Percentiles rank a stretch among this genome's conserved stretches.
phyloP scores from a whole-genome alignment of 768 basidiomycete genomes.

The Tubosaeta brunneosetosa region DNA sequence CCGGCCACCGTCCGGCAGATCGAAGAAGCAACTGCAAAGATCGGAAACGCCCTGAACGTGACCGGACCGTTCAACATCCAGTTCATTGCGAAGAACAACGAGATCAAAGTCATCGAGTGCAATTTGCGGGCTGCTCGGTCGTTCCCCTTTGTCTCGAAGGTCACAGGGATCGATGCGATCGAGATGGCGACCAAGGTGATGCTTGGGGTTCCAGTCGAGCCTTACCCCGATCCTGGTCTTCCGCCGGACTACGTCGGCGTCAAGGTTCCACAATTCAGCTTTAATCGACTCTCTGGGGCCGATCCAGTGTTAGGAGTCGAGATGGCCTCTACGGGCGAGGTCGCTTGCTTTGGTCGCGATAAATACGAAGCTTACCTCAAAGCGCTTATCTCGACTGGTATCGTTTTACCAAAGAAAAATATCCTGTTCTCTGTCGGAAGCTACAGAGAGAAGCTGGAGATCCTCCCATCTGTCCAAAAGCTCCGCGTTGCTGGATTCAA shows the following conservation, averaged over 20 bases:
- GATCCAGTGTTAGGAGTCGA: conserved; percentile 98
- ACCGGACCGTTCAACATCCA: conserved; percentile 99
- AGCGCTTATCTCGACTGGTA: conserved; percentile 94
- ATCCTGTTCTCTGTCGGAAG: conserved; percentile 95
- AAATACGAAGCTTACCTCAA: conserved; percentile 99
- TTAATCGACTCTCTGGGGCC: conserved; percentile 92
- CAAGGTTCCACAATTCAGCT: conserved; percentile 99
- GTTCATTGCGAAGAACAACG: conserved; percentile 99
- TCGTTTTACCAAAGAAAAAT: conserved; percentile 93
- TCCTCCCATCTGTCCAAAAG: conserved; percentile 93
- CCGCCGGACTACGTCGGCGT: conserved; percentile 95
- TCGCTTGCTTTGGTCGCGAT: conserved; percentile 96
- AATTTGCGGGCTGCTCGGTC: conserved; percentile 96
- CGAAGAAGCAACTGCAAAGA: conserved; percentile 95
- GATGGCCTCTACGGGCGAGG: conserved; percentile 99
- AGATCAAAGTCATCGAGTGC: conserved; percentile 99
- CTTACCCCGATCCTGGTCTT: conserved; percentile 85
- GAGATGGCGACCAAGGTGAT: conserved; percentile 99
- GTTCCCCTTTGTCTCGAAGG: conserved; percentile 98
- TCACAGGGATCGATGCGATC: conserved; percentile 95
- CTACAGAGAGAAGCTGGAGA: conserved; percentile 95
- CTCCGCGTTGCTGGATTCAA: conserved; percentile 90
- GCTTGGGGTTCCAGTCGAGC: conserved; percentile 82
- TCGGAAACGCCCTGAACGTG: conserved; percentile 95
- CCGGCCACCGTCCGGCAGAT: conserved; percentile 95